phyloP scores from a whole-genome alignment of 768 basidiomycete species.

The Exsudoporus frostii region DNA sequence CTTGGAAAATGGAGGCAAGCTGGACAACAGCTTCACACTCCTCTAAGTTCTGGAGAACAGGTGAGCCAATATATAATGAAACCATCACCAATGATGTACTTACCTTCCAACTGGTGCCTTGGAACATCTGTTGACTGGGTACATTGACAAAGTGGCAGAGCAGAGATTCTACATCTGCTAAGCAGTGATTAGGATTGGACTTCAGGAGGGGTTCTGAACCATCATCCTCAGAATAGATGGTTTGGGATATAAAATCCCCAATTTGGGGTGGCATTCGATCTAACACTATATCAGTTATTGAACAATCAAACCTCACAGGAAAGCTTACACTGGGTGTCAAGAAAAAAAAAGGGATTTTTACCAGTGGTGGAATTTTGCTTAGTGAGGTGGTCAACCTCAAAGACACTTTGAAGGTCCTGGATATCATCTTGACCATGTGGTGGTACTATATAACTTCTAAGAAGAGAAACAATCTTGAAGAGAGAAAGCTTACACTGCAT shows the following conservation, averaged over 20 bases:
- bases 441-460: slow-evolving; percentile 53
- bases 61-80: not conserved
- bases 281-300: slow-evolving; percentile 27
- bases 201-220: slow-evolving; percentile 35
- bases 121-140: slow-evolving; percentile 33
- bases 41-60: slow-evolving; percentile 47
- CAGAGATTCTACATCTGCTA: slow-evolving; percentile 35
- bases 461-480: slow-evolving; percentile 29
- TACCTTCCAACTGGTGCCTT: slow-evolving; percentile 41
- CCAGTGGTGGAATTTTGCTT: slow-evolving; percentile 15
- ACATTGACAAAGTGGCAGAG: slow-evolving; percentile 72
- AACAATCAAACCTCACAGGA: not conserved
- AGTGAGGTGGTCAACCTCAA: slow-evolving; percentile 67
- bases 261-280: slow-evolving; percentile 85
- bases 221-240: slow-evolving; percentile 53
- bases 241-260: slow-evolving; percentile 66
- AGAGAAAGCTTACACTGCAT: slow-evolving; percentile 50
- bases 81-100: slow-evolving; percentile 5
- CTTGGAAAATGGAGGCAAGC: slow-evolving; percentile 56
- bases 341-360: slow-evolving; percentile 43
- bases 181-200: slow-evolving; percentile 49
- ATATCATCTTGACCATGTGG: slow-evolving; percentile 75
- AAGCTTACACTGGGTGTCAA: slow-evolving; percentile 72
- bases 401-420: slow-evolving; percentile 65
- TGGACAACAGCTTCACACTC: slow-evolving; percentile 57